Evolutionary conservation across 345 rosid species (phyloP), one percentile per base, ranked within the genome.

Genomic region (Zanthoxylum bungeanum): DNA sequence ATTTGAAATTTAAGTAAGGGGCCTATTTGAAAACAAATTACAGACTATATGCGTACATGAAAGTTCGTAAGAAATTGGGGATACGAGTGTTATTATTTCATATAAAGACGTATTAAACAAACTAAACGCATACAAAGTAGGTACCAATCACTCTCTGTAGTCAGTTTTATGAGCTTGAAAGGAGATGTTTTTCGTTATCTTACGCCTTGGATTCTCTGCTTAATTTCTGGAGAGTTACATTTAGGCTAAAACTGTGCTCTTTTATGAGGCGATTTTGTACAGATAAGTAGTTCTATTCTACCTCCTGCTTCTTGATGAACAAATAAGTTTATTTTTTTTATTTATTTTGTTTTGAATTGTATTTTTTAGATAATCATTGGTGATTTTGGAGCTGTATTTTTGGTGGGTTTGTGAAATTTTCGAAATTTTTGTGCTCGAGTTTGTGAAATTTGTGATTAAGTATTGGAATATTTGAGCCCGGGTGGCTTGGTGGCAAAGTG

Each of bases 241-340:
- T 66, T 33, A 36, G 51, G 60, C 53, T 39, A 46, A 49, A n/a
- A n/a, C n/a, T n/a, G 40, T 64, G 64, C 4, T 52, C 16, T 4
- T 24, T 44, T 53, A 4, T 6, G 44, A 11, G 57, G 56, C 46
- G 67, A 53, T 62, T 73, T 68, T 64, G 30, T 52, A 36, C 67
- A 49, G 77, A 77, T 73, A 64, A 69, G 73, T 60, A 27, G 49
- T 16, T 40, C n/a, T n/a, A n/a, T n/a, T n/a, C 53, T 56, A 27
- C 19, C n/a, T 56, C 28, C 51, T 64, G 12, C 31, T 12, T 22
- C 30, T 44, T 56, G 51, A 63, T 56, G 19, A 44, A 4, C 12
- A 46, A 17, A 22, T 19, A 58, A 33, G 57, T 31, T 42, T 42
- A n/a, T n/a, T n/a, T n/a, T n/a, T n/a, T n/a, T n/a, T n/a, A 1